Evolutionary conservation across 129 eudicot genomes (phyloP).

Genomic region (Lactuca saligna): DNA sequence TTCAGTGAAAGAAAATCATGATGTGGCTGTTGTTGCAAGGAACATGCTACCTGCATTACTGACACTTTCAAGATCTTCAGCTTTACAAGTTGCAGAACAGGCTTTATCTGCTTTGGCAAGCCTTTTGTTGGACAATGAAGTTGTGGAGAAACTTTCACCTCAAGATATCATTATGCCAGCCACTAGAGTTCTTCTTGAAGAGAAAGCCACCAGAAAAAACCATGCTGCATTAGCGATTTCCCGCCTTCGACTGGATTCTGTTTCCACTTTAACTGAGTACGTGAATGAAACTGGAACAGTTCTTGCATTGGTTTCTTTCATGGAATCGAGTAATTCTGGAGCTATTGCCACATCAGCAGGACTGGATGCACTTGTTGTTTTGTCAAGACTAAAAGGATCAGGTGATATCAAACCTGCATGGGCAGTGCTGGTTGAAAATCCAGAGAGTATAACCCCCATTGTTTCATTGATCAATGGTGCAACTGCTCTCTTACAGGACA

Average conservation of each 20-base stretch:
- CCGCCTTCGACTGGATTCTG: slow-evolving; percentile 73
- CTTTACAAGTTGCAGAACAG: slow-evolving; percentile 83
- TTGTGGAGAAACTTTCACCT: slow-evolving; percentile 62
- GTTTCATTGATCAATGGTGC: slow-evolving; percentile 76
- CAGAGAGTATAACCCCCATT: slow-evolving; percentile 71
- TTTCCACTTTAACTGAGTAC: slow-evolving; percentile 56
- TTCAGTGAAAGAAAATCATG: slow-evolving; percentile 74
- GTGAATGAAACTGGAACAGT: slow-evolving; percentile 81
- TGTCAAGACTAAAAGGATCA: slow-evolving; percentile 66
- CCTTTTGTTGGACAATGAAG: slow-evolving; percentile 72
- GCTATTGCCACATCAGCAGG: slow-evolving; percentile 70
- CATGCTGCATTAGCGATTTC: slow-evolving; percentile 95
- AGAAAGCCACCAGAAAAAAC: slow-evolving; percentile 58
- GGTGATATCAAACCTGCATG: slow-evolving; percentile 76
- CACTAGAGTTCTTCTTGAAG: slow-evolving; percentile 82
- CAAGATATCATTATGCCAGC: slow-evolving; percentile 80
- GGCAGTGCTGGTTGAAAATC: slow-evolving; percentile 78
- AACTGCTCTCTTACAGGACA: slow-evolving; percentile 68
- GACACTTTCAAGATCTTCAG: slow-evolving; percentile 70
- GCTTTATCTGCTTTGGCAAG: slow-evolving; percentile 87
- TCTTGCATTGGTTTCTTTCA: slow-evolving; percentile 80
- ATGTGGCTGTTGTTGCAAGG: slow-evolving; percentile 73
- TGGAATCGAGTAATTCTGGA: slow-evolving; percentile 60
- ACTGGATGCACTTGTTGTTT: slow-evolving; percentile 73
- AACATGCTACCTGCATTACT: slow-evolving; percentile 62